phyloP scores from a whole-genome alignment of 78 protist genomes.

The Dictyostelium capitatum region DNA sequence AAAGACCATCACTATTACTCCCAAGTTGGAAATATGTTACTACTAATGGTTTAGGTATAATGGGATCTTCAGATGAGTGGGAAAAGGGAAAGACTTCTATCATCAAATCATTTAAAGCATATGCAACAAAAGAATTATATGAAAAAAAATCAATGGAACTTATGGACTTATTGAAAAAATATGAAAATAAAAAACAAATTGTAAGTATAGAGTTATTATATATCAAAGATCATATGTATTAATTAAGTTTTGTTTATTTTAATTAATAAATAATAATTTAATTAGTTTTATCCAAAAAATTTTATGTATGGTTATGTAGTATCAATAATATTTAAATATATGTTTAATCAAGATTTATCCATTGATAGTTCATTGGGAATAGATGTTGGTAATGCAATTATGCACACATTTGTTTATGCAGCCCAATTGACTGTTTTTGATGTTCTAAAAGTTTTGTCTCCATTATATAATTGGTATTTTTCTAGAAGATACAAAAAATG shows the following conservation, averaged over 20 bases:
- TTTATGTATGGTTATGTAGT: neutral
- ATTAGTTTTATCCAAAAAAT: neutral
- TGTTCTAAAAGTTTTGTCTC: constrained; percentile 26
- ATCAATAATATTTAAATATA: constrained; percentile 14
- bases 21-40: no score
- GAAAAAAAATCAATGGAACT: constrained; percentile 3
- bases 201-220: no score
- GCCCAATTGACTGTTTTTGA: neutral
- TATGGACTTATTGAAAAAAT: neutral
- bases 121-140: neutral
- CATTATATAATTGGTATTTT: constrained; percentile 2
- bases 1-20: neutral
- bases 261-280: no score
- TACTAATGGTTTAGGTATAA: no score
- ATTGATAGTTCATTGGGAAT: neutral
- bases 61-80: neutral
- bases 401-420: neutral
- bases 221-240: no score
- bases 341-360: neutral
- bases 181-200: no score
- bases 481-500: neutral
- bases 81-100: neutral
- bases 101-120: neutral
- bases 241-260: no score
- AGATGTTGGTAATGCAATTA: neutral